phyloP scores from a whole-genome alignment of 371 early-diverging fungal species.

The Apophysomyces sp. region DNA sequence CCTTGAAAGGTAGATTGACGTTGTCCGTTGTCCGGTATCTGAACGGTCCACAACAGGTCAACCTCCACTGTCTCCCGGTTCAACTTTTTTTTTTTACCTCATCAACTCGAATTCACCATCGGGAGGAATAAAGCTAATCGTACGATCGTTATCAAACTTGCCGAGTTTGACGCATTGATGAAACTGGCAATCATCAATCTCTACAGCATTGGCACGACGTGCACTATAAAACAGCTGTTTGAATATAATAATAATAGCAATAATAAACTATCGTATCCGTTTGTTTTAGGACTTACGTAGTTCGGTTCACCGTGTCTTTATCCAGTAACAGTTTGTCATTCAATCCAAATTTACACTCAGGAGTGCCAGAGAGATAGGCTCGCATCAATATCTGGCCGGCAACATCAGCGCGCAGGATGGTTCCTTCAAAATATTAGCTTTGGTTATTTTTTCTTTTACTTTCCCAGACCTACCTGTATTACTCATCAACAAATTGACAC shows the following conservation, averaged over 20 bases:
- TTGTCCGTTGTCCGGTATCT: constrained; percentile 88
- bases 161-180: constrained; percentile 90
- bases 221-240: constrained; percentile 18
- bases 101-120: constrained; percentile 98
- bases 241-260: not conserved
- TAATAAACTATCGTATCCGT: no score
- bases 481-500: constrained; percentile 85
- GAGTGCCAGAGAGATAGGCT: constrained; percentile 96
- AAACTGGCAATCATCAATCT: constrained; percentile 90
- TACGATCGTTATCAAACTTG: constrained; percentile 79
- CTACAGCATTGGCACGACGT: constrained; percentile 66
- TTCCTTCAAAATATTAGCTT: constrained; percentile 44
- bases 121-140: constrained; percentile 91
- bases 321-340: constrained; percentile 83
- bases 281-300: constrained; percentile 20
- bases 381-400: constrained; percentile 91
- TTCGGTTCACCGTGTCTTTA: constrained; percentile 57
- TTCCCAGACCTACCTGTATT: constrained; percentile 52
- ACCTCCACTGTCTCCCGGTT: not conserved
- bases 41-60: not conserved
- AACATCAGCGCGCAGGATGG: constrained; percentile 76
- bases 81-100: constrained; percentile 46
- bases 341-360: constrained; percentile 94
- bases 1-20: constrained; percentile 82
- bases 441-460: not conserved